A percentile compares a stretch with the other conserved stretches of the same genome.
phyloP scores from a whole-genome alignment of 208 protist species.

The Leishmania arabica region DNA sequence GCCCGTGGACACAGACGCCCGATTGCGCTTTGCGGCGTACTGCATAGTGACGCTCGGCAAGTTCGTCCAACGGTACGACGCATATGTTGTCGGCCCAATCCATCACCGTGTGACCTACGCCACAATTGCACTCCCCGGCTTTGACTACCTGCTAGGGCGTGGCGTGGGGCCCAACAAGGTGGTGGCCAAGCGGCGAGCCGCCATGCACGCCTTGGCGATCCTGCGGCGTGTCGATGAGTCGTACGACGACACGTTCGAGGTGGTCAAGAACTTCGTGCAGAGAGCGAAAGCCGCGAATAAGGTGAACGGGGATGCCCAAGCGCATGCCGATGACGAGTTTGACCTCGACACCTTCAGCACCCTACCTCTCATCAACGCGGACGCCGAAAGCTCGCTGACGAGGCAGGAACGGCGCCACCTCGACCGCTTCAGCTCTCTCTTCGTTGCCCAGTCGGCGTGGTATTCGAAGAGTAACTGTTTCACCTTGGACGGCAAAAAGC shows the following conservation, averaged over 20 bases:
- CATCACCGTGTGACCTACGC: slow-evolving; percentile 56
- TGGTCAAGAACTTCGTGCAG: background rate
- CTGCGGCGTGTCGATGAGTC: slow-evolving; percentile 73
- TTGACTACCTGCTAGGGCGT: slow-evolving; percentile 49
- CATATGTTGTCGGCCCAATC: slow-evolving; percentile 48
- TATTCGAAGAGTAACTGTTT: slow-evolving; percentile 3
- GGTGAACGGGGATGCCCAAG: background rate
- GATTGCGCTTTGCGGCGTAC: slow-evolving; percentile 53
- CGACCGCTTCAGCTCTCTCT: background rate
- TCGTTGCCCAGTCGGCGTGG: slow-evolving; percentile 6
- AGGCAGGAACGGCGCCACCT: background rate
- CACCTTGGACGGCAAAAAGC: slow-evolving; percentile 59
- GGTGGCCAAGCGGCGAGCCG: slow-evolving; percentile 55
- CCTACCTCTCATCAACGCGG: slow-evolving; percentile 20
- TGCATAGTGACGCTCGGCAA: slow-evolving; percentile 15
- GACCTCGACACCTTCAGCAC: slow-evolving; percentile 36
- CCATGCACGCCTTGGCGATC: slow-evolving; percentile 82
- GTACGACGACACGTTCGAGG: slow-evolving; percentile 39
- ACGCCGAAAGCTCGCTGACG: slow-evolving; percentile 3
- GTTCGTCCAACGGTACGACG: slow-evolving; percentile 46
- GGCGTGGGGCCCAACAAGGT: slow-evolving; percentile 73
- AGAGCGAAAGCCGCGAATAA: background rate
- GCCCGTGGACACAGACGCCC: slow-evolving; percentile 1
- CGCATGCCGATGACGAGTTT: slow-evolving; percentile 14
- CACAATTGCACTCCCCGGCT: slow-evolving; percentile 67